Evolutionary conservation across 176 grass and related monocot genomes (phyloP).

Genomic region (Paspalum vaginatum): DNA sequence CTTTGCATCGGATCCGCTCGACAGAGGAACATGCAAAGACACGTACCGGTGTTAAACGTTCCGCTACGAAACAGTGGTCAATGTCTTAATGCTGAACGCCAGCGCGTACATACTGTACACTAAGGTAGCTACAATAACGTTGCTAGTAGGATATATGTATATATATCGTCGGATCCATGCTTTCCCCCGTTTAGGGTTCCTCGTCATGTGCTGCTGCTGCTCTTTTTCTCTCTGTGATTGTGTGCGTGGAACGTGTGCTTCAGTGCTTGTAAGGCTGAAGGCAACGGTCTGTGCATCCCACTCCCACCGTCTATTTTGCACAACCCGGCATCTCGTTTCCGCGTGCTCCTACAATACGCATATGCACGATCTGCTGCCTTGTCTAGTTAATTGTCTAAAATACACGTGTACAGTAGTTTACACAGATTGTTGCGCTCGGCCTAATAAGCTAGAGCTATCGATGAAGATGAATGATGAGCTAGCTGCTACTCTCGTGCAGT

Average conservation of each 20-base stretch:
- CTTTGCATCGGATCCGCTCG: conserved; percentile 20
- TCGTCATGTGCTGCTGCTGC: neutral
- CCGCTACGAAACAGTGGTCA: neutral
- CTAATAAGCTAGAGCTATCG: neutral
- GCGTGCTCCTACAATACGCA: no score
- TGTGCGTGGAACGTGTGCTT: no score
- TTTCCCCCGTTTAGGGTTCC: neutral
- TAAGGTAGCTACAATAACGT: neutral
- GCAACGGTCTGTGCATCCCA: no score
- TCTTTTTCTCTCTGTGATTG: no score
- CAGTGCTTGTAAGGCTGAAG: no score
- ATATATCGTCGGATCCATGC: neutral
- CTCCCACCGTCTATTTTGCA: no score
- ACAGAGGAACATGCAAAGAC: conserved; percentile 18
- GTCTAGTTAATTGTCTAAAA: no score
- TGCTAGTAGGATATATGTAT: neutral
- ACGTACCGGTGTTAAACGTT: neutral
- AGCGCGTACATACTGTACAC: neutral
- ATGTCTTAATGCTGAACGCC: neutral
- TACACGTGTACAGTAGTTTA: no score
- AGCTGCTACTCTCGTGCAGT: neutral
- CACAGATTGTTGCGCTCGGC: no score
- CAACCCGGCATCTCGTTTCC: no score
- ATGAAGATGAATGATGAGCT: no score
- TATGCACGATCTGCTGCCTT: no score